Percentiles rank a stretch among this genome's conserved stretches.
These are phyloP conservation scores for Colletotrichum spinosum DNA, from an alignment of 2,329 filamentous ascomycete genomes.

Conservation along the genomic window DNA sequence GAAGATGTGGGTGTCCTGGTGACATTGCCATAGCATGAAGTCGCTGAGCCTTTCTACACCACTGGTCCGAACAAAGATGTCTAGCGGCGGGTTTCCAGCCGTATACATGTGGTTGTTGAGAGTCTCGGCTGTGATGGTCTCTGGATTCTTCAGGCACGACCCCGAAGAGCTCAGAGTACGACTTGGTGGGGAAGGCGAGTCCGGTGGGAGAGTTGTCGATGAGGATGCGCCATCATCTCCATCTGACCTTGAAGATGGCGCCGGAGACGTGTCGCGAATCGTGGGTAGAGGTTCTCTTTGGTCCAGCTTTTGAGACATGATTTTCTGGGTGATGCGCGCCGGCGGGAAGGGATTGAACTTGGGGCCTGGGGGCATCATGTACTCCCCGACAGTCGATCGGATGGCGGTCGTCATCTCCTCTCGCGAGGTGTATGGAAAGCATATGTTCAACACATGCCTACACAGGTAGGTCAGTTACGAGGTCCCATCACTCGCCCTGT, in stretches of 20 bases:
- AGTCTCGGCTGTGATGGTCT: constrained; percentile 86
- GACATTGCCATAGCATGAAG: constrained; percentile 99
- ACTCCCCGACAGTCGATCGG: constrained; percentile 87
- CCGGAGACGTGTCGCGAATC: constrained; percentile 62
- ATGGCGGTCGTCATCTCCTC: constrained; percentile 96
- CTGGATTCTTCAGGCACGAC: constrained; percentile 69
- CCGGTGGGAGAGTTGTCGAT: constrained; percentile 68
- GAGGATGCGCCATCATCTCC: constrained; percentile 66
- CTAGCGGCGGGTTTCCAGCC: constrained; percentile 84
- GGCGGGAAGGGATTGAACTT: constrained; percentile 84
- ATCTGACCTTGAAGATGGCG: constrained; percentile 57
- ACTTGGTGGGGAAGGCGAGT: constrained; percentile 52
- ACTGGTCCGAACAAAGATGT: constrained; percentile 91
- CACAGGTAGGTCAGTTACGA: constrained; percentile 22
- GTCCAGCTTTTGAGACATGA: constrained; percentile 74
- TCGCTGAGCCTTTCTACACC: constrained; percentile 94
- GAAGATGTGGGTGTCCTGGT: constrained; percentile 90
- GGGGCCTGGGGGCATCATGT: constrained; percentile 76
- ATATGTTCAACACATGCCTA: constrained; percentile 83
- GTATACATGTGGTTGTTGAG: constrained; percentile 91
- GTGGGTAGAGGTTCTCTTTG: constrained; percentile 58
- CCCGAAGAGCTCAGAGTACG: constrained; percentile 7
- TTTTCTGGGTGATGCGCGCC: constrained; percentile 86
- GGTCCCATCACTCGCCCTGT: constrained; percentile 12
- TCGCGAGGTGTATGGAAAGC: constrained; percentile 96